Conservation (phyloP, 73 alveolate genomes). For the Symbiodinium natans region DNA sequence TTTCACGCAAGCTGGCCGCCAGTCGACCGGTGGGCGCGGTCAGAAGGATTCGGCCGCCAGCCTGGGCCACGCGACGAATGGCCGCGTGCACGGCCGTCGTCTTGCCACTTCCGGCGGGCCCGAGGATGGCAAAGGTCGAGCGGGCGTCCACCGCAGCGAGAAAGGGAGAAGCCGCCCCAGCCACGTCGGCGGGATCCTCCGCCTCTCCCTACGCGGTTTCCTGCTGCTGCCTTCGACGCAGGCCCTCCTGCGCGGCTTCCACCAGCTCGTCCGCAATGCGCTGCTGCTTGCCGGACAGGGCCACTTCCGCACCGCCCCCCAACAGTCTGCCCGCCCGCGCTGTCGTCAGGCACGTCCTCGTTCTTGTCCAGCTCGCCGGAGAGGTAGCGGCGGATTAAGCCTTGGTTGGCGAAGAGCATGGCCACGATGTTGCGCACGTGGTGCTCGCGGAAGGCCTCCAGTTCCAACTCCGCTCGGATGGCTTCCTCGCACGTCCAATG, state of each 20-base stretch:
- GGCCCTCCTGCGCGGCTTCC: not conserved
- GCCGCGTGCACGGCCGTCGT: constrained; percentile 22
- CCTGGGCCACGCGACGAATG: not conserved
- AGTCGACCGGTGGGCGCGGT: constrained; percentile 40
- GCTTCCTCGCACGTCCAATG: not conserved
- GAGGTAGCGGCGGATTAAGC: not conserved
- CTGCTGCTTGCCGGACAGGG: constrained; percentile 5
- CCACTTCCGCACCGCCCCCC: not conserved
- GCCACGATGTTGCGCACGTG: constrained; percentile 2
- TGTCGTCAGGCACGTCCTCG: not conserved
- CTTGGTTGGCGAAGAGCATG: constrained; percentile 1
- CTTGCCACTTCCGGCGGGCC: constrained; percentile 72
- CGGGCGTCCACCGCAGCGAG: not conserved
- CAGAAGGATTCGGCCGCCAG: not conserved
- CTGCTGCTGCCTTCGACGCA: not conserved
- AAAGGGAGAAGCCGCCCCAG: not conserved
- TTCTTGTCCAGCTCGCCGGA: not conserved
- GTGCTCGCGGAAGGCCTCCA: constrained; percentile 24
- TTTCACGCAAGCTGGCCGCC: constrained; percentile 24
- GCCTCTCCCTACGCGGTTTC: constrained; percentile 33
- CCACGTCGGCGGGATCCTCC: not conserved
- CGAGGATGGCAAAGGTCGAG: constrained; percentile 59
- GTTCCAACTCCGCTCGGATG: not conserved
- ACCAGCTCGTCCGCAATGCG: constrained; percentile 1
- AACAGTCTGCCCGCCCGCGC: not conserved